Evolutionary conservation across 306 rosid species (phyloP), one percentile per base, ranked within the genome.

Genomic region (Ammopiptanthus mongolicus): DNA sequence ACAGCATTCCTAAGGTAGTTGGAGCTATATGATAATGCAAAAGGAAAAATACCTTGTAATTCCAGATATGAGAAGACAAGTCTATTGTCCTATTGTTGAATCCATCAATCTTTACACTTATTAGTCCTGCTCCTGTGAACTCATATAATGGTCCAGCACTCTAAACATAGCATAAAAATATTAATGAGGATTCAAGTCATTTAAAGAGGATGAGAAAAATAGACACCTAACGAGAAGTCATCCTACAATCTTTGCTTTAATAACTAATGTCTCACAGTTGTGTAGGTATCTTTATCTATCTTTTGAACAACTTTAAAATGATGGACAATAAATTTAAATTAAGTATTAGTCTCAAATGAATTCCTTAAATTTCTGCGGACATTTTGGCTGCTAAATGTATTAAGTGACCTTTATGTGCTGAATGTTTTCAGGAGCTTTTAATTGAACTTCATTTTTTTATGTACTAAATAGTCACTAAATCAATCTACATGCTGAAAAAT

Each of bases 61-160:
- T 76, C 98, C 98, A 94, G 25, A 86, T 74, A 81, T 83, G 25
- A n/a, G 88, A 85, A 53, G 96, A 94, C 75, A 94, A 62, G 88
- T 91, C 91, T 48, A 87, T 13, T 41, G 88, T 88, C 77, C 88
- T 91, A 67, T 88, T 91, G 75, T 74, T 82, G 78, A 88, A 85
- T 58, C 97, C 98, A 66, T 65, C 15, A 53, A 94, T 86, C 73
- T 84, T 82, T 50, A 91, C 95, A 72, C 88, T 87, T 55, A 90
- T 83, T 39, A 87, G 70, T 82, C 98, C 97, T 42, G 98, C 97
- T 77, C 96, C 98, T 1, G 84, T 41, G 77, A 91, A 94, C 44
- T 94, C 98, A 77, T 87, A 94, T 82, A 73, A 91, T 44, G 97
- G 84, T 74, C 98, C 98, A 57, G 97, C 97, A 22, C 88, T 94